Evolutionary conservation across 352 stramenopile genomes (phyloP).

Genomic region (Phytophthora hibernalis): DNA sequence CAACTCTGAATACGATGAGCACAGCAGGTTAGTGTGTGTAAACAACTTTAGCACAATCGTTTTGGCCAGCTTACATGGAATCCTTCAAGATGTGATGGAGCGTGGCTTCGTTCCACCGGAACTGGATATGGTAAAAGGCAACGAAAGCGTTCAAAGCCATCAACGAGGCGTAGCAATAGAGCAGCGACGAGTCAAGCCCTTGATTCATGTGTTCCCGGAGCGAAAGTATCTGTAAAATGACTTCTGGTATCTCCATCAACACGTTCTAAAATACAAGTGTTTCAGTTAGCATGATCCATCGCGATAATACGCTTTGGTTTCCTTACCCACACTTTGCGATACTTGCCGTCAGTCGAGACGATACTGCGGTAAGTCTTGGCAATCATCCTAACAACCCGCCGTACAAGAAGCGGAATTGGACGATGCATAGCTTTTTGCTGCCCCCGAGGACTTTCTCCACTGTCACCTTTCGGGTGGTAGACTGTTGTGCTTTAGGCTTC

Average conservation of each 20-base stretch:
- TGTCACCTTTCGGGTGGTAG: background rate
- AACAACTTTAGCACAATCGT: background rate
- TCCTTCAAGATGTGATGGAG: slow-evolving; percentile 47
- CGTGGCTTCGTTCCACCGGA: slow-evolving; percentile 39
- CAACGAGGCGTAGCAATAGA: slow-evolving; percentile 42
- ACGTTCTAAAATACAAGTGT: slow-evolving; percentile 26
- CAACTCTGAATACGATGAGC: slow-evolving; percentile 26
- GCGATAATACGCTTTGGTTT: background rate
- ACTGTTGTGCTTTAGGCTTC: slow-evolving; percentile 8
- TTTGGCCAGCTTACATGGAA: slow-evolving; percentile 36
- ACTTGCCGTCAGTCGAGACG: slow-evolving; percentile 29
- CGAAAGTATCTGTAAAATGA: slow-evolving; percentile 37
- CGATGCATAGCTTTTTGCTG: background rate
- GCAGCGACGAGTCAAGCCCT: slow-evolving; percentile 29
- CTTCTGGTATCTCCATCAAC: slow-evolving; percentile 39
- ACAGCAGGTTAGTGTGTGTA: background rate
- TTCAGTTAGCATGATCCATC: no score
- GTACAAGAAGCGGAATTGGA: background rate
- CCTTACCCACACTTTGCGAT: slow-evolving; percentile 39
- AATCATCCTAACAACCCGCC: background rate
- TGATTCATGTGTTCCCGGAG: slow-evolving; percentile 35
- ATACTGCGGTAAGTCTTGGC: slow-evolving; percentile 15
- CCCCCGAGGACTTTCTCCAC: background rate
- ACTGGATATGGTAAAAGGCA: slow-evolving; percentile 43
- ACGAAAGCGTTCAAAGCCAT: slow-evolving; percentile 50